Evolutionary conservation across 768 basidiomycete species (phyloP).

Genomic region (Termitomyces sp.): DNA sequence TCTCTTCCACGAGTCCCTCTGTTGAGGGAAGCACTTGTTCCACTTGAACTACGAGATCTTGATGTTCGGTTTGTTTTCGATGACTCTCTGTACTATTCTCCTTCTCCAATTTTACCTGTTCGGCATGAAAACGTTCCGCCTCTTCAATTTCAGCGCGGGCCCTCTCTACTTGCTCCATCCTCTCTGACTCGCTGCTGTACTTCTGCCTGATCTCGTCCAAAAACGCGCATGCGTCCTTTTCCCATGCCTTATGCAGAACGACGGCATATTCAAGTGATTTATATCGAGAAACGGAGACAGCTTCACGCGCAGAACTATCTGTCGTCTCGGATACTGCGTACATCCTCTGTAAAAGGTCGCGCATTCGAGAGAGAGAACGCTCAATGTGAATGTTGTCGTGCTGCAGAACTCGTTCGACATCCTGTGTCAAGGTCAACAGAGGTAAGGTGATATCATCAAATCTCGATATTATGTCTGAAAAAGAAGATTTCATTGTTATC

Average conservation of each 20-base stretch:
- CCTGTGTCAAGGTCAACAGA: conserved; percentile 29
- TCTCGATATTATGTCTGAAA: conserved; percentile 21
- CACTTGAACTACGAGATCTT: conserved; percentile 14
- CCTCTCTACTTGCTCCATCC: conserved; percentile 32
- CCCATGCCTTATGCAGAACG: conserved; percentile 41
- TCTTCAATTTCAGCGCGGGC: conserved; percentile 31
- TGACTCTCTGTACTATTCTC: conserved; percentile 15
- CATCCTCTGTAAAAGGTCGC: conserved; percentile 50
- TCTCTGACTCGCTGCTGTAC: conserved; percentile 33
- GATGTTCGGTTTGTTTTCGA: conserved; percentile 17
- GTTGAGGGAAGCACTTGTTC: conserved; percentile 15
- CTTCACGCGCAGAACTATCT: conserved; percentile 41
- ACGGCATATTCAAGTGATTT: conserved; percentile 48
- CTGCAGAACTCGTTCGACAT: conserved; percentile 29
- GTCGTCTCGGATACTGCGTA: conserved; percentile 37
- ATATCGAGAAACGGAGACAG: conserved; percentile 41
- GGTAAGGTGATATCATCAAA: conserved; percentile 23
- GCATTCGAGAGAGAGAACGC: conserved; percentile 47
- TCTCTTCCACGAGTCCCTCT: conserved; percentile 6
- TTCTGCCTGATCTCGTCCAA: conserved; percentile 34
- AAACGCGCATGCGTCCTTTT: conserved; percentile 35
- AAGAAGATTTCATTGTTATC: conserved; percentile 27
- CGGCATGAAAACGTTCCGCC: conserved; percentile 25
- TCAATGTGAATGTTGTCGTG: conserved; percentile 31
- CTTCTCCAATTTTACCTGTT: conserved; percentile 24